Evolutionary conservation across 2,329 filamentous ascomycete genomes (phyloP).

Genomic region (Xylaria hypoxylon): DNA sequence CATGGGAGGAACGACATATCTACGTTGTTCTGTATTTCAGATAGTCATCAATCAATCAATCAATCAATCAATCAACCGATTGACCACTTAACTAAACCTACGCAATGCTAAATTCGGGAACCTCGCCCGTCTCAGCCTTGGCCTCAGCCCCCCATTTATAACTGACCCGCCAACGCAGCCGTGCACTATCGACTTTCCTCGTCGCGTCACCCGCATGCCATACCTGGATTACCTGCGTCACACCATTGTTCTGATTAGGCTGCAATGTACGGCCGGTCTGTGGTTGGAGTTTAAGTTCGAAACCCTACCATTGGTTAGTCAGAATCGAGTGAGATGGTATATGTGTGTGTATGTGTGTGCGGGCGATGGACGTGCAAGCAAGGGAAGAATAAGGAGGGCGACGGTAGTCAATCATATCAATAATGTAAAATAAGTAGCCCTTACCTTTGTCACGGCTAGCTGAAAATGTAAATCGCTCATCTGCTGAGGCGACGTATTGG

Average conservation of each 20-base stretch:
- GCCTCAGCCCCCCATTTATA: constrained; percentile 77
- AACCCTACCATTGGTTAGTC: constrained; percentile 67
- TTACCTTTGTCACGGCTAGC: constrained; percentile 91
- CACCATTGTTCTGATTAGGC: constrained; percentile 78
- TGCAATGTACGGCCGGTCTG: constrained; percentile 83
- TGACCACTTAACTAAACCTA: constrained; percentile 51
- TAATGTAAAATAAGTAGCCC: constrained; percentile 31
- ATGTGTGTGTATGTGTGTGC: constrained; percentile 23
- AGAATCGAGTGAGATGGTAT: neutral
- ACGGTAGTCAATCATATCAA: neutral
- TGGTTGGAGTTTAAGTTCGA: constrained; percentile 82
- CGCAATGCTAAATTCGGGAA: constrained; percentile 80
- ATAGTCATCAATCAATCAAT: neutral
- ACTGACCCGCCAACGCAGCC: constrained; percentile 88
- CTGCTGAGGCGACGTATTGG: constrained; percentile 78
- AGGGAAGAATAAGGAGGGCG: neutral
- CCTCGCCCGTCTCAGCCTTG: constrained; percentile 85
- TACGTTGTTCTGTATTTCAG: constrained; percentile 5
- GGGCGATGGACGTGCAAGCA: neutral
- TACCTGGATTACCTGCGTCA: constrained; percentile 84
- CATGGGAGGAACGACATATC: neutral
- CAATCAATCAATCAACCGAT: neutral
- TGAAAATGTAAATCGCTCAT: constrained; percentile 89
- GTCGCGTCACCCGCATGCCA: constrained; percentile 75
- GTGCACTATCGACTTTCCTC: constrained; percentile 80